Percentiles rank a stretch among this genome's conserved stretches.
phyloP scores from a whole-genome alignment of 2,329 filamentous ascomycete genomes.

The Trichoderma koningii region DNA sequence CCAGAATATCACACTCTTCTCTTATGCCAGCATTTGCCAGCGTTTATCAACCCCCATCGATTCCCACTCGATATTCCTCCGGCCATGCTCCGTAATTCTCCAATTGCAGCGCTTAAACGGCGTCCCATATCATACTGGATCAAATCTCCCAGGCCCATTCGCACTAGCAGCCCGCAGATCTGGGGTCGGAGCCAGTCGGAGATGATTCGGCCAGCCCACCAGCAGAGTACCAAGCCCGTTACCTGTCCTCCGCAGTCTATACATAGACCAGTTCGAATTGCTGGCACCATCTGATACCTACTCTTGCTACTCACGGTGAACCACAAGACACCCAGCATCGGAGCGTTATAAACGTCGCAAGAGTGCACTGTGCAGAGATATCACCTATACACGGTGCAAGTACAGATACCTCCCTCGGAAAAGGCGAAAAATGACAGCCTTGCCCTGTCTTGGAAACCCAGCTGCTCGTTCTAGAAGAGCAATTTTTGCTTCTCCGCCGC shows the following conservation, averaged over 20 bases:
- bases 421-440: neutral
- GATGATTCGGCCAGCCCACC: conserved; percentile 12
- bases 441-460: neutral
- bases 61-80: neutral
- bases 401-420: neutral
- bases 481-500: conserved; percentile 5
- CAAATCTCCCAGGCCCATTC: neutral
- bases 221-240: neutral
- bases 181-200: conserved; percentile 13
- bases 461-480: conserved; percentile 2
- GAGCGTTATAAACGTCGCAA: neutral
- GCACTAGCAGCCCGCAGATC: conserved; percentile 7
- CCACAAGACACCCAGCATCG: neutral
- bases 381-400: neutral
- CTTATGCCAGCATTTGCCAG: neutral
- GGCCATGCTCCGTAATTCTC: neutral
- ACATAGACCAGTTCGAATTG: too few relatives aligned
- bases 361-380: too few relatives aligned
- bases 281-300: neutral
- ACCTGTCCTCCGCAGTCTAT: too few relatives aligned
- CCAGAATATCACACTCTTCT: too few relatives aligned
- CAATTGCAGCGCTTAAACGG: neutral
- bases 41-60: too few relatives aligned
- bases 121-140: neutral
- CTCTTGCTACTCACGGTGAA: too few relatives aligned